Percentiles rank a stretch among this genome's conserved stretches.
These are phyloP conservation scores for Aspergillus conjunctus DNA, from an alignment of 495 filamentous ascomycete genomes.

Conservation along the genomic window DNA sequence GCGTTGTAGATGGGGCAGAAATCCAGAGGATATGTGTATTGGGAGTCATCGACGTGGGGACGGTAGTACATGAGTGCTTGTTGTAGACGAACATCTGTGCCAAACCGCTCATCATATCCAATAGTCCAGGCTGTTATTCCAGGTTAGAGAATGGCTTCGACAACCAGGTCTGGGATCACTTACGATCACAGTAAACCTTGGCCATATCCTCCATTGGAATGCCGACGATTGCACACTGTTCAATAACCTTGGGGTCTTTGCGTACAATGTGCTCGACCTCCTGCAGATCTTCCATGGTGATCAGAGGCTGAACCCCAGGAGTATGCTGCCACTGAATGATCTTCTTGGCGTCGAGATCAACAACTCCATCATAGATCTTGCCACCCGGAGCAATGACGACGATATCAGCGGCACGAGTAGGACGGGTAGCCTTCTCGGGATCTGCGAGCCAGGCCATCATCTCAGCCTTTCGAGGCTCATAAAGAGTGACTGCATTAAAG, in stretches of 20 bases:
- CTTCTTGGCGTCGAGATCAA: conserved; percentile 72
- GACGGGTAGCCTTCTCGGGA: conserved; percentile 61
- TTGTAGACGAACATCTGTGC: conserved; percentile 77
- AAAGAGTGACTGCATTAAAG: conserved; percentile 90
- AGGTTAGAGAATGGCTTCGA: conserved; percentile 11
- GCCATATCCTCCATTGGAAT: conserved; percentile 85
- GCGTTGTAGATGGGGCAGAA: conserved; percentile 93
- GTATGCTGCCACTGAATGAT: conserved; percentile 76
- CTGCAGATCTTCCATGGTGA: conserved; percentile 93
- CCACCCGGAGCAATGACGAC: conserved; percentile 81
- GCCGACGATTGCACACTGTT: conserved; percentile 87
- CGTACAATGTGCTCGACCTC: conserved; percentile 81
- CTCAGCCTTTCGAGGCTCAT: conserved; percentile 83
- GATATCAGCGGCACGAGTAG: conserved; percentile 76
- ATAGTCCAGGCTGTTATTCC: conserved; percentile 81
- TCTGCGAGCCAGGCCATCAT: conserved; percentile 81
- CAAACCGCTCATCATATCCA: conserved; percentile 90
- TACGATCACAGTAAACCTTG: conserved; percentile 89
- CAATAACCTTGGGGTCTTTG: conserved; percentile 84
- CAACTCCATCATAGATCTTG: conserved; percentile 82
- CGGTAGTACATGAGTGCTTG: conserved; percentile 97
- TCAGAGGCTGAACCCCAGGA: conserved; percentile 83
- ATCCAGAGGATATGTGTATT: conserved; percentile 90
- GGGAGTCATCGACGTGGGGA: conserved; percentile 80
- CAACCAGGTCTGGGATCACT: conserved; percentile 33